Evolutionary conservation across 345 rosid genomes (phyloP), one percentile per base, ranked within the genome.

Genomic region (Sapria himalayana): DNA sequence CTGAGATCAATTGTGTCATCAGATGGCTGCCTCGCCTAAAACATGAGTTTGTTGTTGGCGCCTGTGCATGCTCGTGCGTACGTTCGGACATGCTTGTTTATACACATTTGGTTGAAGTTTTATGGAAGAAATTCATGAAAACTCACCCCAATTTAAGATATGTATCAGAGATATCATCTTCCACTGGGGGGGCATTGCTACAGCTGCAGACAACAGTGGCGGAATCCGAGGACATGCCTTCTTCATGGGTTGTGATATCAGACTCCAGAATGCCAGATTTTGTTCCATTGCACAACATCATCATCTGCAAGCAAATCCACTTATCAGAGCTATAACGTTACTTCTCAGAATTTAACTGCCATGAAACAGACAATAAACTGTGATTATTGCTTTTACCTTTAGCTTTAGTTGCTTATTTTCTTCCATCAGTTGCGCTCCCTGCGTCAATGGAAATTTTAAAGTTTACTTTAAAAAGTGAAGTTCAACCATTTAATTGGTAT

Each of bases 201-300:
- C 66, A 67, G 60, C 78, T 61, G 65, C 62, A 70, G 13, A 59
- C 61, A 25, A 70, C 63, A 34, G 72, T 54, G 4, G 49, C 72
- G 1, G 85, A 72, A 29, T 72, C 85, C 0, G 78, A 61, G 3
- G 81, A 77, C 49, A 64, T 5, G 18, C 81, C 78, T 63, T 77
- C 81, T 52, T 76, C 78, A 15, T 50, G 70, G 5, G 50, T 42
- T 2, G 19, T 62, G 3, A 15, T 25, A 35, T 55, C 69, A 0
- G 59, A 41, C 6, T 75, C 74, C 22, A 19, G 1, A 22, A 41
- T 8, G 1, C 3, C 47, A 11, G 15, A 47, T 25, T 19, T 33
- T 34, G 64, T 72, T 5, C 73, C 71, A 16, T 67, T 67, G 3
- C 45, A 42, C 25, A 51, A 16, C 15, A 33, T 7, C 13, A n/a